Conservation (phyloP, 2,329 filamentous ascomycete species). For the Xylariaceae sp. region DNA sequence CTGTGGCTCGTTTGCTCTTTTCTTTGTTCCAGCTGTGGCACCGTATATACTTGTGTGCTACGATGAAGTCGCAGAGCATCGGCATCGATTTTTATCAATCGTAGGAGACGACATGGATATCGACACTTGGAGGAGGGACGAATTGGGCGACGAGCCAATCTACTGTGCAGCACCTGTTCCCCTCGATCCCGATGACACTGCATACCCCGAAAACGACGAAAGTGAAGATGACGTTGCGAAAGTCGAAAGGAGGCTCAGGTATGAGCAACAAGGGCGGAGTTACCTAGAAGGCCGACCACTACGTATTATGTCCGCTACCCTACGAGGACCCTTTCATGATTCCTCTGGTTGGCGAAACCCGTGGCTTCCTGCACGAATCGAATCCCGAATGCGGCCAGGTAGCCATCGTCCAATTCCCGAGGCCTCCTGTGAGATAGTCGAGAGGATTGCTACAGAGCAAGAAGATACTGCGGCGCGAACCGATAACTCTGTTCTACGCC, state of each 20-base stretch:
- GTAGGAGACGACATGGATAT: constrained; percentile 9
- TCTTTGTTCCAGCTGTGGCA: no score
- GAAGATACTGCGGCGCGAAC: constrained; percentile 6
- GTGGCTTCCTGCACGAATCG: constrained; percentile 35
- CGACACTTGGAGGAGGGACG: constrained; percentile 18
- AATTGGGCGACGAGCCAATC: constrained; percentile 34
- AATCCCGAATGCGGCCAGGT: constrained; percentile 1
- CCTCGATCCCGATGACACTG: constrained; percentile 38
- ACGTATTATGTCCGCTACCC: constrained; percentile 53
- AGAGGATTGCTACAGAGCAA: constrained; percentile 3
- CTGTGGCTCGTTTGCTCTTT: no score
- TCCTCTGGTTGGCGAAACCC: constrained; percentile 48
- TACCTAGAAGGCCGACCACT: constrained; percentile 55
- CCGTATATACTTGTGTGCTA: no score
- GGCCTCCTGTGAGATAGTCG: background rate
- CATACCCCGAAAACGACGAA: constrained; percentile 55
- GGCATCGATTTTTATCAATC: constrained; percentile 12
- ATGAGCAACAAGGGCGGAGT: constrained; percentile 54
- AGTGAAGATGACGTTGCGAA: constrained; percentile 45
- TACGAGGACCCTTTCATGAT: constrained; percentile 58
- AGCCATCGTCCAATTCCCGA: constrained; percentile 1
- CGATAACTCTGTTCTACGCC: constrained; percentile 30
- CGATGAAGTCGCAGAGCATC: background rate
- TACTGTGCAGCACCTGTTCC: constrained; percentile 40
- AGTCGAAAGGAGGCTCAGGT: constrained; percentile 47